phyloP scores from a whole-genome alignment of 2,329 filamentous ascomycete genomes.

The Exserohilum turcica region DNA sequence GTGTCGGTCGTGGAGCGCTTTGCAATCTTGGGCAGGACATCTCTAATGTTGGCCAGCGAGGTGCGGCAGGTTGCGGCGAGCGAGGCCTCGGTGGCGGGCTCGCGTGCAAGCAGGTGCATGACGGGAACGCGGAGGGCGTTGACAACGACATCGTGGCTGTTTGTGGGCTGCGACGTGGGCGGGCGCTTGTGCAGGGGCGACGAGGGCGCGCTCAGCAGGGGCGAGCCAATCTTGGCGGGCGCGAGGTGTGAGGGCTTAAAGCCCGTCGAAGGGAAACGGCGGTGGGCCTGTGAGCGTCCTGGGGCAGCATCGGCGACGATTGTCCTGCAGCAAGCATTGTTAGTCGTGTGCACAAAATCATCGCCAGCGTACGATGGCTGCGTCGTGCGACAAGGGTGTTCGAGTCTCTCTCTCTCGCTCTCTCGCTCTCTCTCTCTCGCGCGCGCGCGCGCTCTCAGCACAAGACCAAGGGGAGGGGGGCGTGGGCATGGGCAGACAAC shows the following conservation, averaged over 20 bases:
- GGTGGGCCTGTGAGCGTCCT: constrained; percentile 41
- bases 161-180: constrained; percentile 51
- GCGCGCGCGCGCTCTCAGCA: too few species aligned
- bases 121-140: constrained; percentile 53
- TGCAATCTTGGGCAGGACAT: constrained; percentile 57
- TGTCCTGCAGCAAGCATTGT: constrained; percentile 42
- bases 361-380: constrained; percentile 13
- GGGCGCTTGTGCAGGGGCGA: constrained; percentile 43
- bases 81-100: constrained; percentile 37
- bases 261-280: constrained; percentile 44
- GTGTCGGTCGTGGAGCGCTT: constrained; percentile 55
- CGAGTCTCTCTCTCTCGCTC: too few species aligned
- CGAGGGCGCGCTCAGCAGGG: constrained; percentile 46
- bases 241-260: constrained; percentile 44
- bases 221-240: constrained; percentile 48
- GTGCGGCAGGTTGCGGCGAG: constrained; percentile 42
- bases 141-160: constrained; percentile 38
- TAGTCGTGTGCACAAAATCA: constrained; percentile 30
- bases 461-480: constrained; percentile 21
- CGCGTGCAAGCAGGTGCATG: constrained; percentile 60
- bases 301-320: constrained; percentile 44
- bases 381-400: constrained; percentile 14
- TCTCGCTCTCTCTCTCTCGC: too few species aligned
- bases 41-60: constrained; percentile 34
- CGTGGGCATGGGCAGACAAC: constrained; percentile 10